Conservation (phyloP, 2,329 filamentous ascomycete species). For the Phyllosticta capitalensis region DNA sequence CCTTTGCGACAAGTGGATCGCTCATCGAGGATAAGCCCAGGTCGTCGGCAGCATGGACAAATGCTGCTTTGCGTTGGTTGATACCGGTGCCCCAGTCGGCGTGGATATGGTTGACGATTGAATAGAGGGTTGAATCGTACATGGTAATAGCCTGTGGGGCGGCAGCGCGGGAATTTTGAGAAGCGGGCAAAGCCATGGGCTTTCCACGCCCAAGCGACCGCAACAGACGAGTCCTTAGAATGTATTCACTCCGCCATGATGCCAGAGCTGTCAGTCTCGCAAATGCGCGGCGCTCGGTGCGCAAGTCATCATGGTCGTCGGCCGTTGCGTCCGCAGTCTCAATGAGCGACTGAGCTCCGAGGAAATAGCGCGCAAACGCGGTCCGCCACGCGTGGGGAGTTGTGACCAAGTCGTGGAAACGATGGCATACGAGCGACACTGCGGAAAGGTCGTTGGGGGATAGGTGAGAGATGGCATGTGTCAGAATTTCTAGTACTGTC, state of each 20-base stretch:
- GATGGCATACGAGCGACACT: constrained; percentile 76
- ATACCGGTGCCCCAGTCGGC: constrained; percentile 60
- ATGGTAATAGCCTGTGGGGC: constrained; percentile 62
- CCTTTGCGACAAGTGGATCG: constrained; percentile 65
- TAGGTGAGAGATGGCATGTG: constrained; percentile 82
- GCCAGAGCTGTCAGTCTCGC: constrained; percentile 70
- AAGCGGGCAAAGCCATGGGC: constrained; percentile 44
- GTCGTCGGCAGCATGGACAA: constrained; percentile 76
- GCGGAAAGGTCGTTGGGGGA: constrained; percentile 74
- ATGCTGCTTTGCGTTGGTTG: constrained; percentile 63
- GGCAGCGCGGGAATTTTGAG: constrained; percentile 35
- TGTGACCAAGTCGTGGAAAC: constrained; percentile 78
- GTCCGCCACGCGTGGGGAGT: constrained; percentile 90
- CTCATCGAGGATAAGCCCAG: constrained; percentile 70
- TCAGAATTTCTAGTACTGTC: constrained; percentile 66
- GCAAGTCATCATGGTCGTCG: constrained; percentile 37
- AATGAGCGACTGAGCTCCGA: constrained; percentile 55
- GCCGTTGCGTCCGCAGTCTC: constrained; percentile 35
- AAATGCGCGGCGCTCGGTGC: constrained; percentile 69
- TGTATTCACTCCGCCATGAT: constrained; percentile 96
- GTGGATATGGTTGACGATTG: constrained; percentile 69
- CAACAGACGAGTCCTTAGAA: constrained; percentile 74
- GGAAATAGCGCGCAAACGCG: constrained; percentile 85
- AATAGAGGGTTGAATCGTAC: constrained; percentile 75
- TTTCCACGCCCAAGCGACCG: constrained; percentile 75